Conservation (phyloP, 164 flowering plant species). For the Sextonia rubra region DNA sequence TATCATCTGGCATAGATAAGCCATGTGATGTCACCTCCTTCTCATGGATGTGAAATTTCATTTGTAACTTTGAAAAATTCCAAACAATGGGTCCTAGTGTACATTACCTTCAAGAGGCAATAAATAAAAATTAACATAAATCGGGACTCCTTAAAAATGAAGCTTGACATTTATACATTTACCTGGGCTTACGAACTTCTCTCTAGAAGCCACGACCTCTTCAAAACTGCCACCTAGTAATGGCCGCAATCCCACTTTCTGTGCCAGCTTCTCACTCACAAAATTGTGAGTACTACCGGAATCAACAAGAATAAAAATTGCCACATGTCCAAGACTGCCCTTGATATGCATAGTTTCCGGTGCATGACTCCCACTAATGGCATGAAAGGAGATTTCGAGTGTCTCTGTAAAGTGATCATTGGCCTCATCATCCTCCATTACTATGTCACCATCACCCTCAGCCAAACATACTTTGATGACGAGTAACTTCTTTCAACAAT, state of each 20-base stretch:
- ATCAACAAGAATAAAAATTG: background rate
- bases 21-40: too few species aligned
- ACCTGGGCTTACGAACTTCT: background rate
- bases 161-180: background rate
- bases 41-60: background rate
- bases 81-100: background rate
- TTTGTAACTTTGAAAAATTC: background rate
- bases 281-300: background rate
- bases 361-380: background rate
- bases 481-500: background rate
- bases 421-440: background rate
- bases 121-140: background rate
- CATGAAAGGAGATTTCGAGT: background rate
- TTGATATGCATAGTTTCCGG: background rate
- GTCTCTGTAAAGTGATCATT: background rate
- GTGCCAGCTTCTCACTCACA: background rate
- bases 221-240: background rate
- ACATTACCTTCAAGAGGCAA: background rate
- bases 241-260: background rate
- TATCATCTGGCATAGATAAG: background rate
- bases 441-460: background rate
- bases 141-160: background rate
- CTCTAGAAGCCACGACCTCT: background rate
- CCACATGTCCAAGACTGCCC: background rate
- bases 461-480: background rate